A percentile compares a stretch with the other conserved stretches of the same genome.
Conservation (phyloP, 805 yeast genomes). For the Jamesozyma lodderae region DNA sequence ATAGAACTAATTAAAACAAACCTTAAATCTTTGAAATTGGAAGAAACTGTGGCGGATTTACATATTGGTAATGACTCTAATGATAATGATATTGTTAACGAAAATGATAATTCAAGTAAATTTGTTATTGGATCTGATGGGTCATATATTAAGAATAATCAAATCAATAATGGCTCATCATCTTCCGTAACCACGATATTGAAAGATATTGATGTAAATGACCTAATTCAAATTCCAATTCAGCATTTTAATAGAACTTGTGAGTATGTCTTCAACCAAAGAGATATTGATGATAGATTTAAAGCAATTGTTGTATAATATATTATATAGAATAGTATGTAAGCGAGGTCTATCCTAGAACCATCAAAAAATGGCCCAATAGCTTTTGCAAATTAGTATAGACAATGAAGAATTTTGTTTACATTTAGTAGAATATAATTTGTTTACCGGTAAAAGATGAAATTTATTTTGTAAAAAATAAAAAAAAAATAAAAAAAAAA, state of each 20-base stretch:
- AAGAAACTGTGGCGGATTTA: slow-evolving; percentile 25
- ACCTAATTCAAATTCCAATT: slow-evolving; percentile 21
- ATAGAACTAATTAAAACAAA: slow-evolving; percentile 72
- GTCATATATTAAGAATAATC: slow-evolving; percentile 15
- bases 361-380: background rate
- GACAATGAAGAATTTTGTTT: background rate
- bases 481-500: too few relatives aligned
- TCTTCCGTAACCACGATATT: slow-evolving; percentile 24
- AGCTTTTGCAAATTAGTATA: background rate
- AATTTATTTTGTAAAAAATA: too few relatives aligned
- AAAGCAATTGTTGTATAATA: slow-evolving; percentile 36
- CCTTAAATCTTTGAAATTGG: slow-evolving; percentile 31
- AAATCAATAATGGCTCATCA: slow-evolving; percentile 11
- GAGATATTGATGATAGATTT: slow-evolving; percentile 61
- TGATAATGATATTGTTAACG: background rate
- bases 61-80: slow-evolving; percentile 5
- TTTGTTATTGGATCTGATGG: slow-evolving; percentile 25
- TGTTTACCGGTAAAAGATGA: too few relatives aligned
- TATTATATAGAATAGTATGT: too few relatives aligned
- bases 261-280: slow-evolving; percentile 59
- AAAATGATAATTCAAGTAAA: background rate
- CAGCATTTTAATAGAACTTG: slow-evolving; percentile 64
- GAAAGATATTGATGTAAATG: slow-evolving; percentile 24
- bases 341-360: too few relatives aligned
- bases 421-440: background rate